Evolutionary conservation across 164 flowering plant genomes (phyloP).

Genomic region (Paratinospora sagittata): DNA sequence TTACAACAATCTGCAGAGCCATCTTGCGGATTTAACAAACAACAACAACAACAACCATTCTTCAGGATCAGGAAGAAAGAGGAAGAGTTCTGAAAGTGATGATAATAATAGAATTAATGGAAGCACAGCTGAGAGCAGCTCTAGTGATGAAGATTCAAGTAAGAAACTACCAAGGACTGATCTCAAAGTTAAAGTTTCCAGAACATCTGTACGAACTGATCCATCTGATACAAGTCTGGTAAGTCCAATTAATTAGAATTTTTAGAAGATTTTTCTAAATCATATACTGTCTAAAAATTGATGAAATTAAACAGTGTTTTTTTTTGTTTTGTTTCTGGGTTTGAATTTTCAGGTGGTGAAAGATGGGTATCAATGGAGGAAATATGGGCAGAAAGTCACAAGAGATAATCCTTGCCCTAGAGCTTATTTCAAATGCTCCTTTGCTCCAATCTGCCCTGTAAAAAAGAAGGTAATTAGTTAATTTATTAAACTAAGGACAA

Average conservation of each 20-base stretch:
- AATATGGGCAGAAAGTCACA: conserved; percentile 28
- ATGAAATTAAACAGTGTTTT: too few relatives aligned
- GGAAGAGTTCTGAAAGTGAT: conserved; percentile 20
- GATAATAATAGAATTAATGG: conserved; percentile 16
- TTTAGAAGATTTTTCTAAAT: too few relatives aligned
- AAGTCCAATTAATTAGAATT: conserved; percentile 21
- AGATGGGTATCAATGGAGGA: conserved; percentile 34
- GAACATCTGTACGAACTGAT: conserved; percentile 34
- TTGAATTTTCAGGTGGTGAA: conserved; percentile 19
- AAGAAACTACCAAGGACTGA: conserved; percentile 26
- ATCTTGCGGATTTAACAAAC: conserved; percentile 27
- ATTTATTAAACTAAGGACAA: too few relatives aligned
- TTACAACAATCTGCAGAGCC: conserved; percentile 34
- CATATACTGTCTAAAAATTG: too few relatives aligned
- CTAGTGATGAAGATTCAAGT: conserved; percentile 48
- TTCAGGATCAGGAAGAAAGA: conserved; percentile 36
- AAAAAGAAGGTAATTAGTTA: conserved; percentile 34
- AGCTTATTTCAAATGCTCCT: conserved; percentile 30
- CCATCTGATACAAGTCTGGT: conserved; percentile 58
- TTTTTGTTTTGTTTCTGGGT: neutral
- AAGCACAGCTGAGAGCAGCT: conserved; percentile 34
- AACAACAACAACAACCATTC: conserved; percentile 3
- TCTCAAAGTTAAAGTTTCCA: conserved; percentile 25
- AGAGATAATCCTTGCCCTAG: conserved; percentile 30
- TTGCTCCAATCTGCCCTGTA: conserved; percentile 29